Base-by-base conservation (phyloP, 441 rosid genomes). In the Eugenia klotzschiana region DNA sequence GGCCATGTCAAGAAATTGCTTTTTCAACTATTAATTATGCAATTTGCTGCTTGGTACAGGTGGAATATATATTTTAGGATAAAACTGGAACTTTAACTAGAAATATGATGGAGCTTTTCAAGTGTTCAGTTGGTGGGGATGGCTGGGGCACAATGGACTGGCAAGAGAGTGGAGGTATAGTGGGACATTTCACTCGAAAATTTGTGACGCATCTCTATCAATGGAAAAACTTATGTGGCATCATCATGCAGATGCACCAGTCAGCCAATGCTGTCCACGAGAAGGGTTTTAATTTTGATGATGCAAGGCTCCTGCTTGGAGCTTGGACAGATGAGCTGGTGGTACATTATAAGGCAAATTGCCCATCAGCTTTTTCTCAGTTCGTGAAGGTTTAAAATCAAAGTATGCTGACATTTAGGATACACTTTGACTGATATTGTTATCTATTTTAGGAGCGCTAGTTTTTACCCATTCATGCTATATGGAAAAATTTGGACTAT, bases 51-150 rank as follows among this genome's bases (percentile, higher is more conserved):
- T 85, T 82, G 88, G 84, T 53, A 84, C 92, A 97, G 99, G 98
- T 97, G 87, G 99, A 97, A 84, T 97, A 94, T 89, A 95, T 97
- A 81, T 97, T 97, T 89, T 94, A 99, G 60, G 99, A 97, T 90
- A 97, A 96, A 92, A 97, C 99, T 41, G 99, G 99, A 89, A 98
- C 99, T 81, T 92, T 98, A 87, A 98, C 99, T 22, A 92, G 99
- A 89, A 98, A 98, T 87, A 88, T 96, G 88, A 98, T 98, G 99
- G 99, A 98, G 93, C 96, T 98, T 87, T 98, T 98, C 86, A 98
- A 98, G 91, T 96, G 99, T 86, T 95, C 99, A 26, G 95, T 98
- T 91, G 99, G 98, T 84, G 99, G 98, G n/a, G n/a, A 91, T 88
- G 89, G 99, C 94, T 57, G 91, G 93, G 58, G 97, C 98, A 26